Evolutionary conservation across 768 basidiomycete species (phyloP).

Genomic region (Lentinula sp.): DNA sequence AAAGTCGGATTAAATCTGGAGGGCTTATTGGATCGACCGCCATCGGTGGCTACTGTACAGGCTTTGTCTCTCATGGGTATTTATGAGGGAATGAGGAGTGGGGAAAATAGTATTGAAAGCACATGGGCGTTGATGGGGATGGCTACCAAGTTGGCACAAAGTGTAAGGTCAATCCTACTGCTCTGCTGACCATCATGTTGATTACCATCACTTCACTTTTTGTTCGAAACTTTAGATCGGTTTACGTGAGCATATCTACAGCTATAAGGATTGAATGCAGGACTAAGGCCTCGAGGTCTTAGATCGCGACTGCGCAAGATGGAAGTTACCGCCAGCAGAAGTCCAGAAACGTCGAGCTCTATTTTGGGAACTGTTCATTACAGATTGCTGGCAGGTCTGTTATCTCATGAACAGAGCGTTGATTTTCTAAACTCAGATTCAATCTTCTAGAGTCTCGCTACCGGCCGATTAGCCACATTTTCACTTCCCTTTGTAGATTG

Average conservation of each 20-base stretch:
- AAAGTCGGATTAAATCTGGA: constrained; percentile 62
- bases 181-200: constrained; percentile 1
- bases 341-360: constrained; percentile 66
- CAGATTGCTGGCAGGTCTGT: constrained; percentile 68
- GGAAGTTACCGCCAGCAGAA: constrained; percentile 54
- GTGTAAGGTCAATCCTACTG: constrained; percentile 33
- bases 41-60: constrained; percentile 67
- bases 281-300: background rate
- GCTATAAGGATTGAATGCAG: background rate
- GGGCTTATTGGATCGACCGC: constrained; percentile 64
- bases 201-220: constrained; percentile 5
- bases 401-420: background rate
- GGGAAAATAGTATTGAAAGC: constrained; percentile 64
- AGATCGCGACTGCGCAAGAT: constrained; percentile 73
- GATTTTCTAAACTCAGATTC: background rate
- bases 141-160: constrained; percentile 62
- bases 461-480: constrained; percentile 63
- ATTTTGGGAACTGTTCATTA: constrained; percentile 73
- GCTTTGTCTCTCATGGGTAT: constrained; percentile 63
- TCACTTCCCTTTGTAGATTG: constrained; percentile 70
- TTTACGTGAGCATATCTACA: constrained; percentile 44
- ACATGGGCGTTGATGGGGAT: constrained; percentile 66
- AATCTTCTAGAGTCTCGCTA: constrained; percentile 51
- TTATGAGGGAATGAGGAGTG: constrained; percentile 60
- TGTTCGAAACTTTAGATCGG: constrained; percentile 42